Evolutionary conservation across 2,329 filamentous ascomycete species (phyloP), one percentile per base, ranked within the genome.

Genomic region (Capronia epimyces): DNA sequence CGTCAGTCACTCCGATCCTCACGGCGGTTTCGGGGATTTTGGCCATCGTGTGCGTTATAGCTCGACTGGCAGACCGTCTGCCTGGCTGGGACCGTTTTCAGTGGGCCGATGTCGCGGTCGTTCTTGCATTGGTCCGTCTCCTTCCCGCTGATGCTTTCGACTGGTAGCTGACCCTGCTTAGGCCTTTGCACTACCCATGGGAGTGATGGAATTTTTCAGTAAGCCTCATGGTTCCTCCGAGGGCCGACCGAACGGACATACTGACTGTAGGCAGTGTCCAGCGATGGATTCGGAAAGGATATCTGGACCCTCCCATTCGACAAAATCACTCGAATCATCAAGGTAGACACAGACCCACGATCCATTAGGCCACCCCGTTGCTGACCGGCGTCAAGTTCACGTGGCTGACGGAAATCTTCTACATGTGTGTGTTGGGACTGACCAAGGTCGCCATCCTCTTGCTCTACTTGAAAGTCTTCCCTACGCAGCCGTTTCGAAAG

Each of bases 391-490:
- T 41, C 18, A 0, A 48, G 36, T 39, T 13, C 25, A 48, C 45
- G 29, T 62, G 55, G 50, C 37, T 63, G 37, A 56, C 68, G 2
- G 66, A 70, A 34, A 60, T 70, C 0, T 60, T 76, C 18, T 78
- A 80, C 62, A 77, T 79, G 58, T 46, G 64, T 2, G 64, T 73
- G 13, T 62, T 77, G 10, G 65, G 72, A 1, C 63, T 77, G 21
- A 67, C 76, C 13, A 79, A 80, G 56, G 62, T 77, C 3, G 71
- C 77, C 0, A 66, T 82, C 20, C 64, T 81, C 1, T 69, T 76
- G 59, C 79, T 81, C 63, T 81, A 79, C 58, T 65, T 78, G 3
- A 72, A 75, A 46, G 75, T 81, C 49, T 82, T 82, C 54, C 75
- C 75, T 0, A 60, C 64, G 0, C 52, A 46, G 0, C 50, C 42